These are phyloP conservation scores for Chenopodium album DNA, from an alignment of 148 eudicot genomes.

Conservation along the genomic window DNA sequence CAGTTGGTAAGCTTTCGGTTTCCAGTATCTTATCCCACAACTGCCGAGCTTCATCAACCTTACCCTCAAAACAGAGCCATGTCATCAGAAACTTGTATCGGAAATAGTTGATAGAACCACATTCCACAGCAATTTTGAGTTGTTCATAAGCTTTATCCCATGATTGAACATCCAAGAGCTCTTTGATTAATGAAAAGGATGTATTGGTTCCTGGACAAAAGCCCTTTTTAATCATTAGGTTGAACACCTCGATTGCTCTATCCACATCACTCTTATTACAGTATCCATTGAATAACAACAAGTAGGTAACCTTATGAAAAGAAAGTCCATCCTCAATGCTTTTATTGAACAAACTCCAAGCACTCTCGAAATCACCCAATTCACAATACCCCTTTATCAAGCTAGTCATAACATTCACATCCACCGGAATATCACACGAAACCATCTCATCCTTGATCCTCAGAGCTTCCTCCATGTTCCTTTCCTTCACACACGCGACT, in stretches of 20 bases:
- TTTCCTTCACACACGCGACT: constrained; percentile 49
- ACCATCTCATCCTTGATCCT: constrained; percentile 64
- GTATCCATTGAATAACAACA: constrained; percentile 59
- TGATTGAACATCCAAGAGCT: constrained; percentile 33
- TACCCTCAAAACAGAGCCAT: constrained; percentile 49
- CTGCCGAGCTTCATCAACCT: constrained; percentile 46
- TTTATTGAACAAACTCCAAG: constrained; percentile 49
- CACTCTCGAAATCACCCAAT: constrained; percentile 49
- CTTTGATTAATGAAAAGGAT: constrained; percentile 45
- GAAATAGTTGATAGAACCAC: constrained; percentile 46
- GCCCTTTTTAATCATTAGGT: constrained; percentile 51
- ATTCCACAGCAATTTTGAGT: constrained; percentile 52
- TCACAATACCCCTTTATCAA: constrained; percentile 67
- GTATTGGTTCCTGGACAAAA: constrained; percentile 39
- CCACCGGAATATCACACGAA: constrained; percentile 38
- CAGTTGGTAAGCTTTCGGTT: constrained; percentile 45
- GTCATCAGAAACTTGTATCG: constrained; percentile 48
- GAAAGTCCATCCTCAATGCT: constrained; percentile 45
- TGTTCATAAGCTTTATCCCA: constrained; percentile 46
- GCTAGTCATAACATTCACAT: constrained; percentile 53
- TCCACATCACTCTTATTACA: constrained; percentile 39
- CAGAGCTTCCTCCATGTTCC: constrained; percentile 48
- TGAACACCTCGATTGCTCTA: constrained; percentile 51
- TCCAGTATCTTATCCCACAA: constrained; percentile 59
- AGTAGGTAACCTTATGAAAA: constrained; percentile 56